Evolutionary conservation across 2,329 filamentous ascomycete genomes (phyloP), one percentile per base, ranked within the genome.

Genomic region (Talaromyces sp.): DNA sequence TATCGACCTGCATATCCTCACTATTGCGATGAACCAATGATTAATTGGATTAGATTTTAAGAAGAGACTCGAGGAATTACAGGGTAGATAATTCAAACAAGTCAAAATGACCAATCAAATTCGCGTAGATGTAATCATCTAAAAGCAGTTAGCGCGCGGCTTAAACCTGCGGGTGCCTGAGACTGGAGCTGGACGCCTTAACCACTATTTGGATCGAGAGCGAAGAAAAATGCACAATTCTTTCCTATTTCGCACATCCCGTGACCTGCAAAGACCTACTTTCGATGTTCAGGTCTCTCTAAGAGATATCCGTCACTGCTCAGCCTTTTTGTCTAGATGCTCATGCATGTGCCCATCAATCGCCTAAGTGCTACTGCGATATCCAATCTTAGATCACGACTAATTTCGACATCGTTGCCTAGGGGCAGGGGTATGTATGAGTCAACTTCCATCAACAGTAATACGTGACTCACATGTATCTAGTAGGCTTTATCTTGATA

Each of bases 191-290:
- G 19, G 24, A n/a, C 16, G 27, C 33, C 52, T 35, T 8, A 43
- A 19, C 52, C 52, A 56, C 10, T 14, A 52, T 52, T 41, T 9
- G 2, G 14, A 52, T 52, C 16, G 7, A 31, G 22, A 27, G 14
- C 22, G 54, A 57, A 57, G n/a, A 27, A 58, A 58, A 43, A 58
- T n/a, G 13, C 10, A 35, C 50, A 54, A 24, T 27, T 62, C 31
- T 43, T 63, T 63, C 61, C 61, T 63, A 57, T 43, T 63, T 33
- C 39, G 52, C 33, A 37, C 43, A 35, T 66, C 64, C 64, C 64
- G 64, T 66, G 64, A 66, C 60, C 47, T 45, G 13, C 13, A 9
- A 62, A 66, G 54, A 66, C 64, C 64, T 66, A 66, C 14, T 24
- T 24, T 31, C 6, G 19, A 16, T 63, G 37, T 13, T 19, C 13